Evolutionary conservation across 1,284 basidiomycete species (phyloP).

Genomic region (Grifola frondosa): DNA sequence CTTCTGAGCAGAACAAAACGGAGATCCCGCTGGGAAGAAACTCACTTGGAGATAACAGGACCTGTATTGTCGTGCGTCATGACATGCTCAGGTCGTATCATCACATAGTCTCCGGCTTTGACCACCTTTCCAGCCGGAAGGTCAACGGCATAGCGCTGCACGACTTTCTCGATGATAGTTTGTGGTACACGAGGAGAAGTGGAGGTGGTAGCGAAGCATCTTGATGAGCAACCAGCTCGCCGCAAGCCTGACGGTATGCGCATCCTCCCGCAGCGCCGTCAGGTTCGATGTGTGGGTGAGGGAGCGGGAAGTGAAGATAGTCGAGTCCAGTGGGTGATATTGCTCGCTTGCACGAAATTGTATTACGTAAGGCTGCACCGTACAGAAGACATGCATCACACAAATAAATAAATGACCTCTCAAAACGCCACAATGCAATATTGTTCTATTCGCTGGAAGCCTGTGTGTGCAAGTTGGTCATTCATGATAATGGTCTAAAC

Average conservation of each 20-base stretch:
- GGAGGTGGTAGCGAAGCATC: conserved; percentile 38
- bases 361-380: no score
- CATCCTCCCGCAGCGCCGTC: no score
- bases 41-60: conserved; percentile 93
- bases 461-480: no score
- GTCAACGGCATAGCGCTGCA: conserved; percentile 95
- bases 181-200: conserved; percentile 55
- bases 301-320: no score
- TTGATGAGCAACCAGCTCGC: conserved; percentile 3
- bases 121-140: conserved; percentile 76
- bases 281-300: no score
- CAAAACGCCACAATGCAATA: no score
- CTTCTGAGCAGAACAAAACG: background rate
- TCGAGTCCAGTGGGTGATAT: no score
- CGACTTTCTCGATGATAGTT: conserved; percentile 96
- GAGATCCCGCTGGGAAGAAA: background rate
- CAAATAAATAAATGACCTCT: no score
- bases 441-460: no score
- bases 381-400: no score
- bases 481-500: no score
- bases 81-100: conserved; percentile 96
- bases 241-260: conserved; percentile 8
- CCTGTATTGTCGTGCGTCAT: conserved; percentile 99
- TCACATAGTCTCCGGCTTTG: conserved; percentile 97
- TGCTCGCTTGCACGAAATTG: no score